Evolutionary conservation across 345 rosid species (phyloP), one percentile per base, ranked within the genome.

Genomic region (Viola odorata): DNA sequence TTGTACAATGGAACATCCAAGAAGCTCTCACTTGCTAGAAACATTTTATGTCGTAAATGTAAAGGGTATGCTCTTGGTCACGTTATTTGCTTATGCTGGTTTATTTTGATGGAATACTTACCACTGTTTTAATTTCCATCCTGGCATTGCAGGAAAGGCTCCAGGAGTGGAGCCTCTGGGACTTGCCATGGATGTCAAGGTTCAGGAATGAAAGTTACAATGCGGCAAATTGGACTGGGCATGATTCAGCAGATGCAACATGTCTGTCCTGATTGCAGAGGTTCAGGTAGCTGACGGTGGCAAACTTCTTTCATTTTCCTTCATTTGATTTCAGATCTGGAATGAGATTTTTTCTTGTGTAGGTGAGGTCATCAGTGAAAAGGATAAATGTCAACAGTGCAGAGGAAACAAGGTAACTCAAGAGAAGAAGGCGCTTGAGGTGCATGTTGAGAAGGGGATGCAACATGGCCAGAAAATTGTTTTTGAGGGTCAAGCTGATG

Each of bases 171-270:
- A 60, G 76, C 67, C 17, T 70, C 81, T 53, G 64, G 61, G 16
- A 69, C 48, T 41, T 85, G 86, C 58, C 57, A 56, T 70, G 86
- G 86, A 13, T 85, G 91, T 69, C 80, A 76, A 58, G 86, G 88
- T 51, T 7, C 84, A 3, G 88, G 91, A 64, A 75, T 79, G 78
- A 85, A 85, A 73, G 36, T 83, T 44, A 69, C 81, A 1, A 79
- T 55, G 13, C 65, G 82, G 23, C 85, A 69, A 37, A 55, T 85
- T 60, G 81, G 84, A 32, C 16, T 65, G 13, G 78, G 79, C 51
- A 82, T 80, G 87, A 50, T 82, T 37, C 91, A 78, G 60, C 91
- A 79, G 61, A 78, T 82, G 91, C 87, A 74, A 54, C 87, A 80
- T 75, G 65, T 73, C 47, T 82, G 91, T 66, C 61, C 75, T 51